phyloP scores from a whole-genome alignment of 495 filamentous ascomycete species.

The Penicillium pancosmium region DNA sequence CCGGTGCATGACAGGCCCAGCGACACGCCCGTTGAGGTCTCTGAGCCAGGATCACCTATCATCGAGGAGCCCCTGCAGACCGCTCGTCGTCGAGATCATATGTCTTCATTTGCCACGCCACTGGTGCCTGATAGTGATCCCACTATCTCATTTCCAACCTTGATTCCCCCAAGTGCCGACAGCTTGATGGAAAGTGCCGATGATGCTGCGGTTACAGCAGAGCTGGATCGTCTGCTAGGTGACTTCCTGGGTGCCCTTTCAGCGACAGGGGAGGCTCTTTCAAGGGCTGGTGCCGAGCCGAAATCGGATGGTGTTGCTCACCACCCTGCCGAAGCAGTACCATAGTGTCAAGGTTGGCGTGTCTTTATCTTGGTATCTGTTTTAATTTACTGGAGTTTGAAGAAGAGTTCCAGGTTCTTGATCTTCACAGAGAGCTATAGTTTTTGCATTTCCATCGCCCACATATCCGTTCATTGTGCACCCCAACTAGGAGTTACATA shows the following conservation, averaged over 20 bases:
- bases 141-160: slow-evolving; percentile 35
- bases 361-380: neutral
- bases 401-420: neutral
- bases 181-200: slow-evolving; percentile 38
- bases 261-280: slow-evolving; percentile 39
- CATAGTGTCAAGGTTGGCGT: neutral
- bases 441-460: too few species aligned
- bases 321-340: neutral
- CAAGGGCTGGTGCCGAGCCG: slow-evolving; percentile 16
- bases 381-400: neutral
- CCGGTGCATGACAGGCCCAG: slow-evolving; percentile 13
- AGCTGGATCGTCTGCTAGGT: slow-evolving; percentile 43
- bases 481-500: too few species aligned
- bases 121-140: slow-evolving; percentile 6
- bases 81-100: slow-evolving; percentile 19
- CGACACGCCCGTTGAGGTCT: slow-evolving; percentile 14
- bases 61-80: slow-evolving; percentile 33
- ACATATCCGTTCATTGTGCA: too few species aligned
- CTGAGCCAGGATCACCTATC: slow-evolving; percentile 34
- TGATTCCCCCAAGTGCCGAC: slow-evolving; percentile 38
- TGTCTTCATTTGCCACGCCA: slow-evolving; percentile 1
- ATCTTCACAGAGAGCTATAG: too few species aligned
- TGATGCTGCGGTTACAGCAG: slow-evolving; percentile 34
- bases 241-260: slow-evolving; percentile 43
- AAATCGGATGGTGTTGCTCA: slow-evolving; percentile 7